Conservation (phyloP, 2,329 filamentous ascomycete genomes). For the Sporothrix inflata region DNA sequence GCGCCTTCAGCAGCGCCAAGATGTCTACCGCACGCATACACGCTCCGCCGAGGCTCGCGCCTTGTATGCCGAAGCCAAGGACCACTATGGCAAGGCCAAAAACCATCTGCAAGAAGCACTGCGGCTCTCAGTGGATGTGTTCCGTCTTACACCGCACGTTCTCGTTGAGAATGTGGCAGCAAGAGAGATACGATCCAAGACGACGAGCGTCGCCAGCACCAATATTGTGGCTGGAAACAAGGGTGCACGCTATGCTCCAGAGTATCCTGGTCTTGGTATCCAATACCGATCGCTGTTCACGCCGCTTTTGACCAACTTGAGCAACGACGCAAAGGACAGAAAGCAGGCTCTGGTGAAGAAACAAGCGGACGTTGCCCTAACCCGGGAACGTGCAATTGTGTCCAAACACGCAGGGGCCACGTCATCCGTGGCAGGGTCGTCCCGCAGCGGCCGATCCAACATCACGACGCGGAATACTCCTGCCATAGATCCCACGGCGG, state of each 20-base stretch:
- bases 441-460: background rate
- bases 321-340: background rate
- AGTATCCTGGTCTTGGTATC: conserved; percentile 18
- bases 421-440: background rate
- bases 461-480: background rate
- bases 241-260: background rate
- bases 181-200: background rate
- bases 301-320: background rate
- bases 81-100: conserved; percentile 45
- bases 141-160: conserved; percentile 41
- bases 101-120: conserved; percentile 45
- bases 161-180: background rate
- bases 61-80: conserved; percentile 45
- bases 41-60: conserved; percentile 46
- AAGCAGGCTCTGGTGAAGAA: background rate
- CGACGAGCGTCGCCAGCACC: background rate
- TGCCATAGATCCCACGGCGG: background rate
- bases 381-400: too few relatives aligned
- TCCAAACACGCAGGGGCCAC: background rate
- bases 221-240: background rate
- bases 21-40: conserved; percentile 47
- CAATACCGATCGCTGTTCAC: conserved; percentile 17
- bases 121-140: conserved; percentile 40
- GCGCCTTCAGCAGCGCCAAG: conserved; percentile 39
- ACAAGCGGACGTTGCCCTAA: background rate